A percentile compares a stretch with the other conserved stretches of the same genome.
These are phyloP conservation scores for Aspergillus sp. DNA, from an alignment of 2,329 filamentous ascomycete species.

Conservation along the genomic window DNA sequence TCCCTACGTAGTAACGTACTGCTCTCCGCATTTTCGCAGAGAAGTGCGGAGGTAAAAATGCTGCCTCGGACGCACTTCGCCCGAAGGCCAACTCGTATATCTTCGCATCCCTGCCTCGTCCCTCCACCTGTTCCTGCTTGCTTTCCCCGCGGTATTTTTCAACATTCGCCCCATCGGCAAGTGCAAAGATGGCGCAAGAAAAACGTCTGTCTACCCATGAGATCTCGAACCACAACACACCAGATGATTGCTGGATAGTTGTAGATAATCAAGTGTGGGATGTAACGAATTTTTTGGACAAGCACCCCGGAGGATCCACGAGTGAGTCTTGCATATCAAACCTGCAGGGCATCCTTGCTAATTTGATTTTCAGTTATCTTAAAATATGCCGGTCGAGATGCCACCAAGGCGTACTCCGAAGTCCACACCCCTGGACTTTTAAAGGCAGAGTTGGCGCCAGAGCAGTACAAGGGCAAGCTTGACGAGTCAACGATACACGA, in stretches of 20 bases:
- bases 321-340: conserved; percentile 36
- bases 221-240: conserved; percentile 50
- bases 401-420: conserved; percentile 46
- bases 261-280: conserved; percentile 68
- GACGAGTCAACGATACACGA: conserved; percentile 50
- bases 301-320: conserved; percentile 61
- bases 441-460: conserved; percentile 40
- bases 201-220: conserved; percentile 43
- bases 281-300: conserved; percentile 63
- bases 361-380: conserved; percentile 38
- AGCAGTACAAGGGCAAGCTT: conserved; percentile 52
- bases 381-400: conserved; percentile 47
- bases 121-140: neutral
- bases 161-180: neutral
- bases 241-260: conserved; percentile 64
- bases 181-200: conserved; percentile 26
- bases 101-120: neutral
- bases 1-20: neutral
- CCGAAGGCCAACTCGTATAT: conserved; percentile 5
- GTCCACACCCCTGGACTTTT: conserved; percentile 50
- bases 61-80: conserved; percentile 1
- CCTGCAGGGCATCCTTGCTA: neutral
- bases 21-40: conserved; percentile 13
- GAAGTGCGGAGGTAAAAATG: conserved; percentile 7
- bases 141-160: neutral